Evolutionary conservation across 345 rosid species (phyloP).

Genomic region (Schrenkiella parvula): DNA sequence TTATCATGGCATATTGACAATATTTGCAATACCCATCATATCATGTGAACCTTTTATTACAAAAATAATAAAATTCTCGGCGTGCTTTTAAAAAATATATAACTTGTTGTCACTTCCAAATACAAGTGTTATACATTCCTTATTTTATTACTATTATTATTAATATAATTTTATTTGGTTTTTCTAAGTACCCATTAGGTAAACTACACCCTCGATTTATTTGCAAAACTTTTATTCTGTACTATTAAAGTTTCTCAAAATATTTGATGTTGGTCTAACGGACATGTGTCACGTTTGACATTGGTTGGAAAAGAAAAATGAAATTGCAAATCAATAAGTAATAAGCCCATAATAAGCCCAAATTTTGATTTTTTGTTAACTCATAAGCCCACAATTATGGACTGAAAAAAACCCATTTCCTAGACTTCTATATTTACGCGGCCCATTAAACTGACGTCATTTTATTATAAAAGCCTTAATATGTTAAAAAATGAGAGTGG

Average conservation of each 20-base stretch:
- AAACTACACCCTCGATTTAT: not conserved
- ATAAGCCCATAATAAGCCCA: no score
- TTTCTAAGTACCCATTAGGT: not conserved
- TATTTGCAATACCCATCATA: slow-evolving; percentile 23
- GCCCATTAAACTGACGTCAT: no score
- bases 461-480: no score
- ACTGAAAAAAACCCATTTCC: not conserved
- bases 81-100: slow-evolving; percentile 16
- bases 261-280: not conserved
- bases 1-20: slow-evolving; percentile 27
- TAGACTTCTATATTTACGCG: not conserved
- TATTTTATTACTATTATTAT: not conserved
- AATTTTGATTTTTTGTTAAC: no score
- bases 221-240: not conserved
- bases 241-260: not conserved
- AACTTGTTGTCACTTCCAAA: slow-evolving; percentile 12
- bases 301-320: not conserved
- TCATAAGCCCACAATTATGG: not conserved
- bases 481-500: no score
- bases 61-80: slow-evolving; percentile 1
- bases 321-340: not conserved
- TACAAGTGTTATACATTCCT: not conserved
- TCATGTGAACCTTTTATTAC: slow-evolving; percentile 20
- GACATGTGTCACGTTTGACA: not conserved
- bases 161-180: not conserved